Conservation (phyloP, 1,139 yeast species). For the Arxiozyma bovina region DNA sequence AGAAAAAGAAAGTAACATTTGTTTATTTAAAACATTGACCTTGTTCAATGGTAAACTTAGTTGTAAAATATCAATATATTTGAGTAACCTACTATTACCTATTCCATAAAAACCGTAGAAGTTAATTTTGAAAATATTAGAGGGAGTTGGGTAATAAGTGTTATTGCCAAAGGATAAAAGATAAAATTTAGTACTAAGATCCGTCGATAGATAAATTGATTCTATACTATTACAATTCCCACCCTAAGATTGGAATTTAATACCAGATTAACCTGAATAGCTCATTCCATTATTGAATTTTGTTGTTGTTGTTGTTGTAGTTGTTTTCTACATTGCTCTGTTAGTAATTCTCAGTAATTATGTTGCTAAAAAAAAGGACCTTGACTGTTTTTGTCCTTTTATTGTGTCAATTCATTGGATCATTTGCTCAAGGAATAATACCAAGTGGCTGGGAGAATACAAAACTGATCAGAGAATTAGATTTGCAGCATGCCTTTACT, state of each 20-base stretch:
- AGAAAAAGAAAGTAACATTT: background rate
- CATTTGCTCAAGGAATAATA: constrained; percentile 12
- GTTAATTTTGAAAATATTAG: no score
- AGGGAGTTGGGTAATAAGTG: no score
- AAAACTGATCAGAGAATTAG: constrained; percentile 40
- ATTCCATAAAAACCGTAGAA: no score
- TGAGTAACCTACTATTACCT: no score
- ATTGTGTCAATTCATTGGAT: constrained; percentile 2
- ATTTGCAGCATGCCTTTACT: constrained; percentile 57
- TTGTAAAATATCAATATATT: no score
- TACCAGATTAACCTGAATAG: no score
- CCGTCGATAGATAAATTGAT: no score
- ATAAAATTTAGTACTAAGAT: no score
- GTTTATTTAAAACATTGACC: background rate
- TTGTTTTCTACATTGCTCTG: background rate
- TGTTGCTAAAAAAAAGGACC: background rate
- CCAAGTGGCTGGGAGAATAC: constrained; percentile 32
- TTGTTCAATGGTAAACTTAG: background rate
- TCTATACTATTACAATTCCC: background rate
- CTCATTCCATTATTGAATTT: no score
- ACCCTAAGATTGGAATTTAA: background rate
- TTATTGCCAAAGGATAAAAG: no score
- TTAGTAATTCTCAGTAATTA: background rate
- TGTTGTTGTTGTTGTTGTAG: no score
- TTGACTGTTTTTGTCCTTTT: background rate